Evolutionary conservation across 2,329 filamentous ascomycete genomes (phyloP).

Genomic region (Phyllosticta citrichinensis): DNA sequence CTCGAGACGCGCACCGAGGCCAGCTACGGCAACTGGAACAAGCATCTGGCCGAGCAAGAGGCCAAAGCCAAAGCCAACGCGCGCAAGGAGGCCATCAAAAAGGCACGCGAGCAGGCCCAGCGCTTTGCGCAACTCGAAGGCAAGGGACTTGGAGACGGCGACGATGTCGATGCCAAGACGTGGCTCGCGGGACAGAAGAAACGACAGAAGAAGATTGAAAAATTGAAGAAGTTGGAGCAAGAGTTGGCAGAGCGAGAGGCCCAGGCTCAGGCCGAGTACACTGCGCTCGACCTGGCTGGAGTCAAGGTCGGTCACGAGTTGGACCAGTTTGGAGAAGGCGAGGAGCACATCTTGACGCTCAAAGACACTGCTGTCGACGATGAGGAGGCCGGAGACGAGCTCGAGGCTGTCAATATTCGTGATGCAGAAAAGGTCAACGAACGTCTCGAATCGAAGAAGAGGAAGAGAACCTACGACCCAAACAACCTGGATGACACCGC

Average conservation of each 20-base stretch:
- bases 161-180: slow-evolving; percentile 64
- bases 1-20: slow-evolving; percentile 70
- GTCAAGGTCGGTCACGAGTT: slow-evolving; percentile 88
- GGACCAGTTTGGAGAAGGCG: slow-evolving; percentile 65
- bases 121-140: slow-evolving; percentile 68
- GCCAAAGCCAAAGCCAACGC: slow-evolving; percentile 71
- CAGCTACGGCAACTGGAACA: slow-evolving; percentile 65
- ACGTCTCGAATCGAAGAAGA: slow-evolving; percentile 78
- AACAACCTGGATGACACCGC: slow-evolving; percentile 58
- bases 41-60: slow-evolving; percentile 55
- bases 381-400: slow-evolving; percentile 80
- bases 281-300: slow-evolving; percentile 74
- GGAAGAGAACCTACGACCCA: slow-evolving; percentile 80
- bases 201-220: slow-evolving; percentile 78
- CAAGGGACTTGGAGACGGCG: slow-evolving; percentile 69
- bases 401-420: slow-evolving; percentile 65
- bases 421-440: slow-evolving; percentile 66
- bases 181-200: slow-evolving; percentile 91
- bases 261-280: slow-evolving; percentile 63
- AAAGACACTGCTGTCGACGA: slow-evolving; percentile 79
- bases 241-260: slow-evolving; percentile 62
- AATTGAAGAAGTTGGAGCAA: slow-evolving; percentile 59
- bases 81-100: slow-evolving; percentile 73
- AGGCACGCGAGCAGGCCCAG: slow-evolving; percentile 74
- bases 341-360: slow-evolving; percentile 86